Percentiles rank a stretch among this genome's conserved stretches.
Conservation (phyloP, 1,284 basidiomycete genomes). For the Grifola frondosa region DNA sequence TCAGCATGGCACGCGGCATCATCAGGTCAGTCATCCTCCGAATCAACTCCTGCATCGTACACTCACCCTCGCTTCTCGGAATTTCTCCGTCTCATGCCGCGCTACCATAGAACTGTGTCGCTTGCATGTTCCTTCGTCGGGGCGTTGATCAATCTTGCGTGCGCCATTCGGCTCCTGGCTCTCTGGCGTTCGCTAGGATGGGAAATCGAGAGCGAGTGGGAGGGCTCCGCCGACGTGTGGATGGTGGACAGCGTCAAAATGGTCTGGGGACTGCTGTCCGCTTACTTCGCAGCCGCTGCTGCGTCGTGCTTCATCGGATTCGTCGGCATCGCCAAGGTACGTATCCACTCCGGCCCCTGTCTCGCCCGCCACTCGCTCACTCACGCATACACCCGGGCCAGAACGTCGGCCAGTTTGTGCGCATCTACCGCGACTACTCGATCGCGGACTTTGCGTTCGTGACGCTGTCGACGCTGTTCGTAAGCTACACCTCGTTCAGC, state of each 20-base stretch:
- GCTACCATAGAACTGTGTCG: constrained; percentile 47
- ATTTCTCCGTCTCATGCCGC: constrained; percentile 16
- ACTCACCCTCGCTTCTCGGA: constrained; percentile 1
- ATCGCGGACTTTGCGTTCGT: constrained; percentile 72
- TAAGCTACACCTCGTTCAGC: constrained; percentile 59
- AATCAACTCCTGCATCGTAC: constrained; percentile 5
- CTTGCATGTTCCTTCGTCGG: constrained; percentile 56
- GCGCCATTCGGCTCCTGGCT: constrained; percentile 55
- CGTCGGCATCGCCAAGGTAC: constrained; percentile 65
- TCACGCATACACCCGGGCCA: constrained; percentile 24
- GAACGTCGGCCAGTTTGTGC: constrained; percentile 54
- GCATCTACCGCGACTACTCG: constrained; percentile 70
- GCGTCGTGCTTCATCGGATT: constrained; percentile 62
- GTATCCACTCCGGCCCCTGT: constrained; percentile 10
- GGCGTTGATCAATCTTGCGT: constrained; percentile 50
- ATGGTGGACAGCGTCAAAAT: constrained; percentile 60
- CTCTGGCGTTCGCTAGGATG: constrained; percentile 62
- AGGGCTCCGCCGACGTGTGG: constrained; percentile 57
- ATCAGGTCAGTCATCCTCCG: constrained; percentile 11
- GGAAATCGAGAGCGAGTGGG: constrained; percentile 74
- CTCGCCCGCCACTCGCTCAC: constrained; percentile 3
- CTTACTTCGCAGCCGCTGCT: constrained; percentile 65
- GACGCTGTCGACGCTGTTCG: constrained; percentile 52
- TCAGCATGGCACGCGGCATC: constrained; percentile 12
- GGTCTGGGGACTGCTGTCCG: constrained; percentile 61